Base-by-base conservation (phyloP, 2,329 filamentous ascomycete species). In the Tolypocladium sp. region DNA sequence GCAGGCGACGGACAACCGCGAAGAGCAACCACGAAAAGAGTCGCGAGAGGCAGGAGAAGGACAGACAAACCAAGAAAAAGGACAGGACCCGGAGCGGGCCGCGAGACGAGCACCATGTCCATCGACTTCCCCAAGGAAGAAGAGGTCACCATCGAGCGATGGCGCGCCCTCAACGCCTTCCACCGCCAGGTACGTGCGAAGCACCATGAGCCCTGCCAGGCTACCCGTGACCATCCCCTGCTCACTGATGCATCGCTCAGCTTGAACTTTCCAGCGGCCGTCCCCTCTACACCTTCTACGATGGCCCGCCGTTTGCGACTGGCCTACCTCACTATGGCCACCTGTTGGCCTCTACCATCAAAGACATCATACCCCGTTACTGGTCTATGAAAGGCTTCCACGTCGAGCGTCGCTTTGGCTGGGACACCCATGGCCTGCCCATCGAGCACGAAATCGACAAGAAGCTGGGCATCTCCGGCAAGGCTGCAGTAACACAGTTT, bases 391-490 rank as follows among this genome's bases (percentile, higher is more conserved):
- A 95, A 72, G 93, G 93, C 20, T 90, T 87, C 71, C 89, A 96
- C 77, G 92, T 97, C 57, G 91, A 94, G 78, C 85, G 93, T 64
- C 84, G 92, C 60, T 97, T 97, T 66, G 93, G 93, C 57, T 97
- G 93, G 93, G 93, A 97, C 62, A 87, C 92, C 2, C 93, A 97
- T 71, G 93, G 93, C 62, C 82, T 97, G 57, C 93, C 93, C 20
- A 94, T 97, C 66, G 93, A 97, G 77, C 91, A 96, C 73, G 93
- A 97, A 76, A 97, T 97, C 70, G 93, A 97, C 80, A 97, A 97
- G 82, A 93, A 93, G 76, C 81, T 96, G 64, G 90, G 90, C 46
- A 92, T 96, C 69, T 90, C 90, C 65, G 91, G 91, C 58, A 89
- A 90, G 72, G 89, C 92, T 64, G 92, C 92, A 6, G 92, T 97